These are phyloP conservation scores for Corymbia maculata DNA, from an alignment of 345 rosid species.

Conservation along the genomic window DNA sequence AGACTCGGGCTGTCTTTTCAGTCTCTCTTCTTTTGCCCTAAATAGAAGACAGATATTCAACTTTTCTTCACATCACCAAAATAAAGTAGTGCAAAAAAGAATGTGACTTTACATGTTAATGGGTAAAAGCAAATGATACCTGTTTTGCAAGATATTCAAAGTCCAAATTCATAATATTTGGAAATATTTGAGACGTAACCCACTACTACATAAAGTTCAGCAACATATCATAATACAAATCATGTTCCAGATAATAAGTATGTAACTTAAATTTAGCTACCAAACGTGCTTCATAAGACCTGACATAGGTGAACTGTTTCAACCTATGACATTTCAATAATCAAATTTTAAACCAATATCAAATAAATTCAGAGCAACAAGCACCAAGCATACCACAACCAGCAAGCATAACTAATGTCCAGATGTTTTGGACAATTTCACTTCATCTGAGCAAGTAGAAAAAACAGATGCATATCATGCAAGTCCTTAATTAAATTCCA, in stretches of 20 bases:
- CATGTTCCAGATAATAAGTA: not conserved
- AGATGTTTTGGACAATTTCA: not conserved
- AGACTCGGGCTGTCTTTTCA: slow-evolving; percentile 46
- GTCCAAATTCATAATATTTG: not conserved
- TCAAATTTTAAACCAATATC: not conserved
- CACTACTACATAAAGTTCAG: not conserved
- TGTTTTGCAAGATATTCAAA: not conserved
- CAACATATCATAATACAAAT: not conserved
- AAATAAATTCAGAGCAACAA: not conserved
- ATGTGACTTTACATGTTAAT: not conserved
- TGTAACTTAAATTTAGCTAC: not conserved
- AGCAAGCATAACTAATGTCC: not conserved
- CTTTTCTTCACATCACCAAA: not conserved
- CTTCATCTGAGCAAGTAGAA: not conserved
- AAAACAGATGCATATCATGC: not conserved
- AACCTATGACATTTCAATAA: not conserved
- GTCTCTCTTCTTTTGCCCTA: slow-evolving; percentile 84
- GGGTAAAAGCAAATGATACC: not conserved
- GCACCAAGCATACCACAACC: not conserved
- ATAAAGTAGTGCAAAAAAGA: not conserved
- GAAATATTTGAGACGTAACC: not conserved
- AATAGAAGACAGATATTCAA: not conserved
- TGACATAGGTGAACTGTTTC: not conserved
- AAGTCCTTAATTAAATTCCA: not conserved
- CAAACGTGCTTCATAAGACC: not conserved